Conservation (phyloP, 148 eudicot genomes). For the Persicaria tinctoria region DNA sequence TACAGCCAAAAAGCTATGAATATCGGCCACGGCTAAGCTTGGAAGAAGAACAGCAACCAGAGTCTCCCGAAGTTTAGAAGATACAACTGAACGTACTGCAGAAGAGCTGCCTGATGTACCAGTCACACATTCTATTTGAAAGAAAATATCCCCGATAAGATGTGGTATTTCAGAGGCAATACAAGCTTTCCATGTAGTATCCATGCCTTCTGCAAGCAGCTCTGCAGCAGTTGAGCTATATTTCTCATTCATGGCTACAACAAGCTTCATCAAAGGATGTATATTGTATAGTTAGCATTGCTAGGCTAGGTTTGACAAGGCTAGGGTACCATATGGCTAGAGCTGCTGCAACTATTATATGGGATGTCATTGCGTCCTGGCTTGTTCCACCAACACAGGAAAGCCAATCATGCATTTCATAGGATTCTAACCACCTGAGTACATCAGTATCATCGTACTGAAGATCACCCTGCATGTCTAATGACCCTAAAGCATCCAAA, state of each 20-base stretch:
- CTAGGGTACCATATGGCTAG: slow-evolving; percentile 94
- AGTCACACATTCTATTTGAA: slow-evolving; percentile 89
- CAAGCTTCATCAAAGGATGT: slow-evolving; percentile 76
- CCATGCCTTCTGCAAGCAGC: slow-evolving; percentile 98
- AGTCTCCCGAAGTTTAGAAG: slow-evolving; percentile 66
- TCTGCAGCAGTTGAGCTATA: slow-evolving; percentile 92
- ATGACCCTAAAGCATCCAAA: slow-evolving; percentile 19
- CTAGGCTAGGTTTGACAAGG: slow-evolving; percentile 75
- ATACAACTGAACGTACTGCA: slow-evolving; percentile 36
- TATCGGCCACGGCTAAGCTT: slow-evolving; percentile 89
- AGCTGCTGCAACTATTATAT: slow-evolving; percentile 91
- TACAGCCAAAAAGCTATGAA: slow-evolving; percentile 67
- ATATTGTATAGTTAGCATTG: slow-evolving; percentile 57
- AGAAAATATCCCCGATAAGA: slow-evolving; percentile 76
- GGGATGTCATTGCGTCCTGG: slow-evolving; percentile 97
- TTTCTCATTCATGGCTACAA: slow-evolving; percentile 92
- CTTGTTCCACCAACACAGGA: slow-evolving; percentile 92
- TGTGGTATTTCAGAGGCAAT: slow-evolving; percentile 79
- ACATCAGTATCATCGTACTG: slow-evolving; percentile 42
- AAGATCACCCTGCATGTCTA: slow-evolving; percentile 24
- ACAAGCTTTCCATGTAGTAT: slow-evolving; percentile 85
- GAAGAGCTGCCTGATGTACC: slow-evolving; percentile 47
- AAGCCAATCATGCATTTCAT: slow-evolving; percentile 89
- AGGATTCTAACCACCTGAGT: slow-evolving; percentile 77
- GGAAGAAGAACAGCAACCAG: slow-evolving; percentile 80